These are phyloP conservation scores for Mollisiaceae sp. DNA, from an alignment of 2,329 filamentous ascomycete genomes.

Conservation along the genomic window DNA sequence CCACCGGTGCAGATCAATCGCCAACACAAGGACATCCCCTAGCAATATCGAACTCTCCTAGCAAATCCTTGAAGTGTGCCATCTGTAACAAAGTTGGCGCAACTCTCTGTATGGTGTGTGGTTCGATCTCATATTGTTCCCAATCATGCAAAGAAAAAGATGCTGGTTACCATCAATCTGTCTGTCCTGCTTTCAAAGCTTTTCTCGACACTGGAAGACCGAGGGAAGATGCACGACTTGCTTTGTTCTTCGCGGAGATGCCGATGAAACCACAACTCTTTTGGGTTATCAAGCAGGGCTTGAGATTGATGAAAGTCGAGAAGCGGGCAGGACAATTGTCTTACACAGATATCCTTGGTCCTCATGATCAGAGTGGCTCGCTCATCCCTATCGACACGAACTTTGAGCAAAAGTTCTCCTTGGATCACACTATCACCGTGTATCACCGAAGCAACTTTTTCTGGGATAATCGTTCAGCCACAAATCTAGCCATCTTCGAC, in stretches of 20 bases:
- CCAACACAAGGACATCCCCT: not conserved
- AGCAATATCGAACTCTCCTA: not conserved
- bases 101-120: not conserved
- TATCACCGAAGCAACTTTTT: not conserved
- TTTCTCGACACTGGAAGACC: not conserved
- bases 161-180: not conserved
- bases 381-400: not conserved
- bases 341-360: not conserved
- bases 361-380: not conserved
- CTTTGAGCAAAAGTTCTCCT: not conserved
- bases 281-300: not conserved
- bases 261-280: not conserved
- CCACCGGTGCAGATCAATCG: not conserved
- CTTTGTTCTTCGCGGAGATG: not conserved
- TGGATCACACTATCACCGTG: not conserved
- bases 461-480: not conserved
- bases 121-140: not conserved
- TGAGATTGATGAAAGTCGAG: not conserved
- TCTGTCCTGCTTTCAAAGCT: not conserved
- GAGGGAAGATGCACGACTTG: not conserved
- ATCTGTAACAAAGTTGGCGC: not conserved
- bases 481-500: not conserved
- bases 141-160: not conserved
- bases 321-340: not conserved
- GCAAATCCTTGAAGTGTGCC: not conserved